A percentile compares a stretch with the other conserved stretches of the same genome.
phyloP scores from a whole-genome alignment of 2,329 filamentous ascomycete species.

The Arthrobotrys sinensis region DNA sequence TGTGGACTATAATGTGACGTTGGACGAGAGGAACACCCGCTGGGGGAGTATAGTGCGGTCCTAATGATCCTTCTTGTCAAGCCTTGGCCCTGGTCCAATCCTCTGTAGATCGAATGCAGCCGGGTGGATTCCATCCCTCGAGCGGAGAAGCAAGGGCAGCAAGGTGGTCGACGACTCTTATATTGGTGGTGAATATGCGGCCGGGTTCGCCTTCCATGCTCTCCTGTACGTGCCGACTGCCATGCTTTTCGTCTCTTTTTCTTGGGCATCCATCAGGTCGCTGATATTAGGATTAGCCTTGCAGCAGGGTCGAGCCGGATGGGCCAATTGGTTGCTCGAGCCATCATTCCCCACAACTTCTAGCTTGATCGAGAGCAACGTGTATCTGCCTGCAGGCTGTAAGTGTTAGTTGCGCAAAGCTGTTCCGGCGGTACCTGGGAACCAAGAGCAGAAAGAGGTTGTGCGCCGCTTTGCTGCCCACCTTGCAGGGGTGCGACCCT shows the following conservation, averaged over 20 bases:
- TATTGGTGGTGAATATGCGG: constrained; percentile 39
- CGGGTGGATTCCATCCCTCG: constrained; percentile 32
- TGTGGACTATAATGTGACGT: constrained; percentile 59
- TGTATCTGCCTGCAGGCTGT: constrained; percentile 55
- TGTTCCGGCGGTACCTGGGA: constrained; percentile 51
- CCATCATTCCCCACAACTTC: constrained; percentile 23
- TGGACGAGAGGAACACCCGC: constrained; percentile 36
- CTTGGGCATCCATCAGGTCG: constrained; percentile 20
- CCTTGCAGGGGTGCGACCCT: constrained; percentile 51
- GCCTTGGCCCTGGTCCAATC: constrained; percentile 43
- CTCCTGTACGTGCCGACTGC: constrained; percentile 34
- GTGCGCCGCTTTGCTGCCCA: constrained; percentile 56
- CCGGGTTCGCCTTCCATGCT: constrained; percentile 45
- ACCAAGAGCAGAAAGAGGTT: constrained; percentile 28
- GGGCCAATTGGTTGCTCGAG: constrained; percentile 44
- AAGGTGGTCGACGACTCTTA: constrained; percentile 25
- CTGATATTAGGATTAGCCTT: constrained; percentile 22
- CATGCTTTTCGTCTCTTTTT: constrained; percentile 39
- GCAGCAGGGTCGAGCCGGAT: background rate
- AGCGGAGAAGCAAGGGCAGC: constrained; percentile 53
- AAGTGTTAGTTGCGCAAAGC: constrained; percentile 60
- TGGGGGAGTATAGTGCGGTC: constrained; percentile 42
- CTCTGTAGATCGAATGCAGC: constrained; percentile 46
- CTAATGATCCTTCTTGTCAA: constrained; percentile 57
- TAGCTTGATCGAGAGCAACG: constrained; percentile 48